Base-by-base conservation (phyloP, 495 filamentous ascomycete species). In the Penicillium ochrochloron region DNA sequence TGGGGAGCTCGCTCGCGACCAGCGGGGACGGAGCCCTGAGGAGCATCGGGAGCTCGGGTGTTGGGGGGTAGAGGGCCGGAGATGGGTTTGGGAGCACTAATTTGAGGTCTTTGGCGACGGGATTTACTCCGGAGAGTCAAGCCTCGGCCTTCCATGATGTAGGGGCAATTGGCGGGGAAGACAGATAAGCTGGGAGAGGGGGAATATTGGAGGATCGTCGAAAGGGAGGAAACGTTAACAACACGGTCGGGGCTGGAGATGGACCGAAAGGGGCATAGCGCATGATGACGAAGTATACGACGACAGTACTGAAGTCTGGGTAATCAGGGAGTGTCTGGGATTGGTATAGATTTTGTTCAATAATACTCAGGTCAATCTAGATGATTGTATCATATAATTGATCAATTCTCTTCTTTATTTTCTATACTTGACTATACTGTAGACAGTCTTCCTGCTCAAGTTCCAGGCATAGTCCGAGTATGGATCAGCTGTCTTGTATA, bases 41-140 rank as follows among this genome's bases (percentile, higher is more conserved):
- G 56, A 35, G 71, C 62, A 55, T 73, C 71, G 61, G 73, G 68
- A 34, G 70, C 61, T 57, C 71, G 71, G 65, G 65, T 72, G 46
- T 75, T 74, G 57, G 76, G 63, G 39, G 80, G 78, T 29, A 89
- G 84, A 52, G 85, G 89, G 46, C 80, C 86, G 27, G 88, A 89
- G 64, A 96, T 93, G 75, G 92, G 90, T 66, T 89, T 86, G 7
- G 92, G 90, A n/a, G 89, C 90, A 77, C 91, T 93, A 76, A 96
- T 93, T 65, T 89, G 84, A 54, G 90, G 89, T 10, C 88, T 86
- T 55, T 73, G 70, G 17, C 84, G 85, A 59, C 92, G 90, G 69
- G 92, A 85, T 82, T 95, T 96, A 71, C 90, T 96, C 60, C 95
- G 88, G 61, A 99, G 88, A 51, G 94, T 97, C 70, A 97, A 83